These are phyloP conservation scores for Scheffersomyces cryptocercus DNA, from an alignment of 1,139 yeast genomes.

Conservation along the genomic window DNA sequence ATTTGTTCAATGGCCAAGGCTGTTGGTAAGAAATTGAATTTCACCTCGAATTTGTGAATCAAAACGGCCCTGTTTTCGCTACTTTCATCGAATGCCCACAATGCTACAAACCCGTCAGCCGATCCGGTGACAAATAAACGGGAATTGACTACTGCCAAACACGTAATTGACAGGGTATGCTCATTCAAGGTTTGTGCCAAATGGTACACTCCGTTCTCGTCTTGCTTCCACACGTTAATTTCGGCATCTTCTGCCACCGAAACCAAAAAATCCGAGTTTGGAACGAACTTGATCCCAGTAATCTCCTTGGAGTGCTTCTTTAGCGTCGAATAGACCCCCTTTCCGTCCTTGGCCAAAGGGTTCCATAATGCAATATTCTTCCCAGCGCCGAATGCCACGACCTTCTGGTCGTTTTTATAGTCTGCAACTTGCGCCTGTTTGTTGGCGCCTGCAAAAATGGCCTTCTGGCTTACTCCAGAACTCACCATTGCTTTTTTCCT, in stretches of 20 bases:
- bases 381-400: slow-evolving; percentile 79
- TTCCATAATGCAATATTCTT: slow-evolving; percentile 75
- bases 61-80: slow-evolving; percentile 20
- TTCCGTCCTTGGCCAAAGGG: slow-evolving; percentile 41
- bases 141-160: slow-evolving; percentile 39
- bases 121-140: slow-evolving; percentile 59
- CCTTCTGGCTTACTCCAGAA: slow-evolving; percentile 38
- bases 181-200: slow-evolving; percentile 37
- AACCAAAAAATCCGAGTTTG: slow-evolving; percentile 46
- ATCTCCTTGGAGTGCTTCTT: slow-evolving; percentile 60
- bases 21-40: slow-evolving; percentile 63
- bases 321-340: slow-evolving; percentile 56
- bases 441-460: slow-evolving; percentile 78
- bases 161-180: slow-evolving; percentile 52
- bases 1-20: slow-evolving; percentile 55
- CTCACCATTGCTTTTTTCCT: neutral
- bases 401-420: slow-evolving; percentile 35
- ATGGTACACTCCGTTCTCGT: slow-evolving; percentile 14
- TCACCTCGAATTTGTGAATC: slow-evolving; percentile 38
- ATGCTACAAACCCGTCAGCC: slow-evolving; percentile 58
- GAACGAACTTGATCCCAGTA: slow-evolving; percentile 60
- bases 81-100: slow-evolving; percentile 44
- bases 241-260: slow-evolving; percentile 67
- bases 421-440: slow-evolving; percentile 71
- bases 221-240: slow-evolving; percentile 59